A percentile compares a stretch with the other conserved stretches of the same genome.
phyloP scores from a whole-genome alignment of 2,329 filamentous ascomycete genomes.

The Colletotrichum shisoi region DNA sequence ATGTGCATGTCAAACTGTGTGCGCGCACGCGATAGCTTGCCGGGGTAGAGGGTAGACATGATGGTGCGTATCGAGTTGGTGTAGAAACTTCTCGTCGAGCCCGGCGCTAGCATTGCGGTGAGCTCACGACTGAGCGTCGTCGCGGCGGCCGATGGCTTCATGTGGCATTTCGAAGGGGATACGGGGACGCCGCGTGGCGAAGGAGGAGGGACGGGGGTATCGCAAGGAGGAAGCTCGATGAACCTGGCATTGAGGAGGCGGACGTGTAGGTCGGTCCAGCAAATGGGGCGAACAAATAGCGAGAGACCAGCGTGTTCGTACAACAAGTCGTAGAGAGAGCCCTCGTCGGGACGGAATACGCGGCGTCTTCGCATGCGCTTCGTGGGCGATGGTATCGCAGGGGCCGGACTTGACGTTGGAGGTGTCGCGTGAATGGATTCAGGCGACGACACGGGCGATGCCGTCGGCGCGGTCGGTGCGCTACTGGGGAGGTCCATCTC shows the following conservation, averaged over 20 bases:
- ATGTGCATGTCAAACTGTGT: conserved; percentile 54
- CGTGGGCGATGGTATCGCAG: conserved; percentile 1
- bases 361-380: conserved; percentile 45
- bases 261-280: conserved; percentile 63
- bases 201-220: conserved; percentile 52
- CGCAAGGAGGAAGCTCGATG: conserved; percentile 52
- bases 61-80: conserved; percentile 56
- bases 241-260: conserved; percentile 59
- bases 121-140: conserved; percentile 55
- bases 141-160: conserved; percentile 54
- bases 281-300: conserved; percentile 62
- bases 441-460: conserved; percentile 27
- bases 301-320: conserved; percentile 57
- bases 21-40: conserved; percentile 44
- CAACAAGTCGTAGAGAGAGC: conserved; percentile 63
- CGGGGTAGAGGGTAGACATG: conserved; percentile 56
- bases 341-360: conserved; percentile 53
- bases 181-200: conserved; percentile 43
- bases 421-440: conserved; percentile 30
- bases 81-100: conserved; percentile 47
- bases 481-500: conserved; percentile 35
- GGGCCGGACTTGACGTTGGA: conserved; percentile 22
- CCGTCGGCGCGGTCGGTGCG: conserved; percentile 31
- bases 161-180: conserved; percentile 49
- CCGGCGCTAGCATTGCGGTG: conserved; percentile 52